Base-by-base conservation (phyloP, 345 rosid species). In the Salix viminalis region DNA sequence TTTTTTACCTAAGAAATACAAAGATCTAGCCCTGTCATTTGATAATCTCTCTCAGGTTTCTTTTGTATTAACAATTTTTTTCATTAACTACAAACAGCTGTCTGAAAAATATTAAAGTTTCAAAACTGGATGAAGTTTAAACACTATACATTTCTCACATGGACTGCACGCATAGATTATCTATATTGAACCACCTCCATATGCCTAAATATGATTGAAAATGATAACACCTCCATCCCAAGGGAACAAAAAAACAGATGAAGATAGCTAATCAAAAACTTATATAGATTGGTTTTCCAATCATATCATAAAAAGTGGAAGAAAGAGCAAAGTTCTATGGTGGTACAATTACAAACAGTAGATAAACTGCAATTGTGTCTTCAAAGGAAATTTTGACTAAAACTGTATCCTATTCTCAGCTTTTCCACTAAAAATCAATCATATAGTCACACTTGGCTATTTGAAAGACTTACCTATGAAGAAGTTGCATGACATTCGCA, bases 391-490 rank as follows among this genome's bases (percentile, higher is more conserved):
- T 36, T 32, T 72, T 30, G 7, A 37, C 24, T 19, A 13, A 15
- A 62, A 34, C 2, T 6, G 7, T 12, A 54, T 24, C 9, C n/a
- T 7, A 14, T 10, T 67, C 12, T 18, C 12, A 70, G 68, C 62
- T 24, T 58, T 19, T 42, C 34, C 65, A 44, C 37, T 5, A 2
- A 28, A 67, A 6, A 44, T 18, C 21, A 11, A 3, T 23, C 28
- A 58, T 5, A 58, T n/a, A 16, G 3, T 12, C 21, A 65, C 5
- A 52, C 26, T 37, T 11, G 60, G 54, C 26, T 79, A 13, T 21
- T 4, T 48, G 54, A 48, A 72, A 60, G 18, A 65, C 86, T 82
- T 61, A 93, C 99, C 94, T 91, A 79, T 90, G 93, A 78, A 96
- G 85, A 84, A 90, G 72, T 74, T 80, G 92, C 87, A 89, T 79